Evolutionary conservation across 495 filamentous ascomycete genomes (phyloP).

Genomic region (Podospora conica): DNA sequence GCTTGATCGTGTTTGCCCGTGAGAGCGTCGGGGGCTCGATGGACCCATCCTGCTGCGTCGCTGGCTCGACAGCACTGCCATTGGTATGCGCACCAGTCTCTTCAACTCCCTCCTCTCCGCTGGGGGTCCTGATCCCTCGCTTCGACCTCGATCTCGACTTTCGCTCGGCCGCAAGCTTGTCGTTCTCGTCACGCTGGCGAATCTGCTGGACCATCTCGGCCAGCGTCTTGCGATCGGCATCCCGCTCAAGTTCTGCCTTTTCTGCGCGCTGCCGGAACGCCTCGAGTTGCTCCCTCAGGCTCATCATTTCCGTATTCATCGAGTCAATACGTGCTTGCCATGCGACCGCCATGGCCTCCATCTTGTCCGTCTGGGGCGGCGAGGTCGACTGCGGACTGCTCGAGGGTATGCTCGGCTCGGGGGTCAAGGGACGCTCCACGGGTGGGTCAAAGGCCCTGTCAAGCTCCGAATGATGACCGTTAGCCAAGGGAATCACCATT

Average conservation of each 20-base stretch:
- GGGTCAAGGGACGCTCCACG: conserved; percentile 24
- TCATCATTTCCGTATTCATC: conserved; percentile 77
- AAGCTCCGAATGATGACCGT: conserved; percentile 28
- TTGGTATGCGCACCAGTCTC: conserved; percentile 7
- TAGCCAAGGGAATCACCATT: conserved; percentile 21
- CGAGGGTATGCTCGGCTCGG: conserved; percentile 10
- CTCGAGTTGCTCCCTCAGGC: conserved; percentile 74
- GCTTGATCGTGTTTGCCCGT: conserved; percentile 39
- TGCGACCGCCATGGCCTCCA: conserved; percentile 38
- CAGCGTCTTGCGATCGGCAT: conserved; percentile 61
- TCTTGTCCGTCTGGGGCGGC: conserved; percentile 37
- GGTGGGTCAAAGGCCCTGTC: conserved; percentile 37
- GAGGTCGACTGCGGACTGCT: conserved; percentile 26
- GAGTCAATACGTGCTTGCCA: conserved; percentile 71
- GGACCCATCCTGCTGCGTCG: conserved; percentile 8
- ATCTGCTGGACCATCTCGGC: conserved; percentile 86
- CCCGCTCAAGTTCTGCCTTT: conserved; percentile 67
- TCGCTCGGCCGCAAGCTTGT: conserved; percentile 25
- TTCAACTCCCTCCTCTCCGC: conserved; percentile 6
- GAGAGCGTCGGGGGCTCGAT: conserved; percentile 29
- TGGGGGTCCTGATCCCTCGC: conserved; percentile 9
- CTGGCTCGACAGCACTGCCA: conserved; percentile 11
- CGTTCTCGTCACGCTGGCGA: conserved; percentile 56
- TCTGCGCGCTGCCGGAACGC: conserved; percentile 70
- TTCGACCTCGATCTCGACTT: conserved; percentile 19